phyloP scores from a whole-genome alignment of 2,329 filamentous ascomycete genomes.

The Ophiostoma quercus region DNA sequence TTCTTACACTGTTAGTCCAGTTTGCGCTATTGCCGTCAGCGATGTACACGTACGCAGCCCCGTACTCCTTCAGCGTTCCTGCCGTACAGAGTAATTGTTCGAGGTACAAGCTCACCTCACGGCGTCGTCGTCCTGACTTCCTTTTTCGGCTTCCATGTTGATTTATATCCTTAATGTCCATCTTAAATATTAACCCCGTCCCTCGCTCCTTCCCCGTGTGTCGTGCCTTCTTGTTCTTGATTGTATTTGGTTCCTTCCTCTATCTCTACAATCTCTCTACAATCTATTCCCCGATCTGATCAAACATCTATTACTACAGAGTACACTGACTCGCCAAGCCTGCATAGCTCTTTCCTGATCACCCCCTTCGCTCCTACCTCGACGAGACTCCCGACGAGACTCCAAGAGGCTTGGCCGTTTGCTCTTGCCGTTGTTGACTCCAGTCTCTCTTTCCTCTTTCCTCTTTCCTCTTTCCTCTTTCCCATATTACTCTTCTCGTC shows the following conservation, averaged over 20 bases:
- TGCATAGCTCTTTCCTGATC: slow-evolving; percentile 16
- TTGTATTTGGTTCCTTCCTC: background rate
- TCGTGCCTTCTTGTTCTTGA: background rate
- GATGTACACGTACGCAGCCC: slow-evolving; percentile 12
- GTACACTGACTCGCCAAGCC: slow-evolving; percentile 12
- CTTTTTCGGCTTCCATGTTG: background rate
- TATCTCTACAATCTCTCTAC: too few species aligned
- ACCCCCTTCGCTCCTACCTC: slow-evolving; percentile 18
- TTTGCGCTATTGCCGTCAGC: background rate
- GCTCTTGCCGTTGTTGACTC: slow-evolving; percentile 4
- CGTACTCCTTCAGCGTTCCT: background rate
- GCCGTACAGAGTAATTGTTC: background rate
- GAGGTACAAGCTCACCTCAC: background rate
- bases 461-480: background rate
- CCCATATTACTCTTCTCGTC: background rate
- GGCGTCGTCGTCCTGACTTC: background rate
- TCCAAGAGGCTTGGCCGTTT: slow-evolving; percentile 24
- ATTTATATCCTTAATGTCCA: background rate
- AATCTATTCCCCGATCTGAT: background rate
- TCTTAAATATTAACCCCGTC: background rate
- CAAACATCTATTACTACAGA: background rate
- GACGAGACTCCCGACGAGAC: slow-evolving; percentile 19
- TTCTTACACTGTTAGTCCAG: background rate
- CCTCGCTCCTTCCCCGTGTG: slow-evolving; percentile 3
- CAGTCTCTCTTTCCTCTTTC: background rate